Evolutionary conservation across 2,329 filamentous ascomycete species (phyloP).

Genomic region (Graphilbum fragrans): DNA sequence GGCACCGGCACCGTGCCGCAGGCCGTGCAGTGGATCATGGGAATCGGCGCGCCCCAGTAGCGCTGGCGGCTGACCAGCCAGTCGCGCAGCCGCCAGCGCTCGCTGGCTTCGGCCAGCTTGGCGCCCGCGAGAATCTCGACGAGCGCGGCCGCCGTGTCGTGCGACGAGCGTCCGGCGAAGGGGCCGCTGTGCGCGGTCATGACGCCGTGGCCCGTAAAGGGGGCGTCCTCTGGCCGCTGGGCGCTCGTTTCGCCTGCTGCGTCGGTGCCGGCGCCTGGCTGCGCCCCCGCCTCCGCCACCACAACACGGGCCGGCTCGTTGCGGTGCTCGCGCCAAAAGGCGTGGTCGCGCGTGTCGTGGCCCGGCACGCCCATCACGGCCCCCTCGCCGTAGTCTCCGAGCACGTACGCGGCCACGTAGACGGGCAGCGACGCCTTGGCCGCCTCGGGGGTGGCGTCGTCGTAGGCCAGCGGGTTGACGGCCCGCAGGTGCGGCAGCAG

Average conservation of each 20-base stretch:
- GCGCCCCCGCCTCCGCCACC: conserved; percentile 32
- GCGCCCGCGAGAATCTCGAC: conserved; percentile 42
- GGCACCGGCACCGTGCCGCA: conserved; percentile 76
- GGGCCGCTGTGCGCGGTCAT: conserved; percentile 54
- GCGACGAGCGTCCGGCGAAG: conserved; percentile 52
- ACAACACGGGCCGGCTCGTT: conserved; percentile 51
- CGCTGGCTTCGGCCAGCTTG: conserved; percentile 46
- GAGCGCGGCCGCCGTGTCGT: conserved; percentile 48
- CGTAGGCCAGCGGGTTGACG: conserved; percentile 52
- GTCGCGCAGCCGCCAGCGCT: conserved; percentile 73
- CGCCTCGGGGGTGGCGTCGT: conserved; percentile 34
- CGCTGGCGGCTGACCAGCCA: conserved; percentile 89
- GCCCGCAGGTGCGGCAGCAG: conserved; percentile 48
- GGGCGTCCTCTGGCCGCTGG: conserved; percentile 23
- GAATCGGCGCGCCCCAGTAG: conserved; percentile 87
- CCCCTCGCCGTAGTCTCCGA: conserved; percentile 75
- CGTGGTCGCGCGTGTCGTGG: conserved; percentile 66
- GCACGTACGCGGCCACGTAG: conserved; percentile 74
- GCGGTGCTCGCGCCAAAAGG: conserved; percentile 67
- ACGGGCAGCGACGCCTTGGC: conserved; percentile 53
- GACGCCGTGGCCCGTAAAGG: conserved; percentile 53
- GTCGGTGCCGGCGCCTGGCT: conserved; percentile 12
- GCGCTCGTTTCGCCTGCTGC: neutral
- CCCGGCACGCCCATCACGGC: conserved; percentile 88
- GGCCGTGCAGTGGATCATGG: conserved; percentile 66